Evolutionary conservation across 2,329 filamentous ascomycete genomes (phyloP).

Genomic region (Epichloe sibirici): DNA sequence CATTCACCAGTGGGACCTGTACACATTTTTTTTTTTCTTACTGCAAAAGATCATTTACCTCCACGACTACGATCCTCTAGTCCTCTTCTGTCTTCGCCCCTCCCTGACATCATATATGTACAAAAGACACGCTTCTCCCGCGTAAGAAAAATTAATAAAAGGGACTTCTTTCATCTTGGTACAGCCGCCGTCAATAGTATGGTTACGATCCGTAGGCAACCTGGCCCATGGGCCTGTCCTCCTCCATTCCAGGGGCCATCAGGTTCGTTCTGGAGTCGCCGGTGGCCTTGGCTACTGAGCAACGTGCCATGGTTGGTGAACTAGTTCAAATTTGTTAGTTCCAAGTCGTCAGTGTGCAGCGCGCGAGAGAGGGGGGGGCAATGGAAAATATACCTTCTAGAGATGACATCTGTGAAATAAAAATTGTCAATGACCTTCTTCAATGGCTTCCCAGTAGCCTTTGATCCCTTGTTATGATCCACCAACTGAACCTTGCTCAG

Average conservation of each 20-base stretch:
- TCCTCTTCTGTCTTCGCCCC: neutral
- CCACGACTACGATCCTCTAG: neutral
- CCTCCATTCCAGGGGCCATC: conserved; percentile 59
- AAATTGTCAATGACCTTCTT: conserved; percentile 89
- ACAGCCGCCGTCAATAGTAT: conserved; percentile 13
- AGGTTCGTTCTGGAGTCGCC: conserved; percentile 69
- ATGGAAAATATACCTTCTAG: conserved; percentile 60
- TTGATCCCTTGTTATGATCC: conserved; percentile 86
- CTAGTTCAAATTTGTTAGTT: conserved; percentile 29
- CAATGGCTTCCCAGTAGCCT: conserved; percentile 59
- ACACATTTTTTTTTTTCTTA: neutral
- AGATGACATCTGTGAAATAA: conserved; percentile 96
- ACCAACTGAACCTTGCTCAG: conserved; percentile 91
- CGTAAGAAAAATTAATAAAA: conserved; percentile 14
- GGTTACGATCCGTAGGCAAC: conserved; percentile 44
- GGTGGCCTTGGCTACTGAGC: conserved; percentile 81
- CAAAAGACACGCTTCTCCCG: conserved; percentile 17
- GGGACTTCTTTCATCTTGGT: conserved; percentile 24
- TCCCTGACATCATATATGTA: conserved; percentile 26
- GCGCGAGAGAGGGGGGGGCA: too few species aligned
- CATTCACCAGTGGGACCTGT: neutral
- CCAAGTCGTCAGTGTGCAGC: neutral
- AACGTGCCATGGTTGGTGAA: conserved; percentile 96
- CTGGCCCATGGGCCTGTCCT: conserved; percentile 50
- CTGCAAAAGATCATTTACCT: conserved; percentile 12